Evolutionary conservation across 2,329 filamentous ascomycete genomes (phyloP), one percentile per base, ranked within the genome.

Genomic region (Botrytis porri): DNA sequence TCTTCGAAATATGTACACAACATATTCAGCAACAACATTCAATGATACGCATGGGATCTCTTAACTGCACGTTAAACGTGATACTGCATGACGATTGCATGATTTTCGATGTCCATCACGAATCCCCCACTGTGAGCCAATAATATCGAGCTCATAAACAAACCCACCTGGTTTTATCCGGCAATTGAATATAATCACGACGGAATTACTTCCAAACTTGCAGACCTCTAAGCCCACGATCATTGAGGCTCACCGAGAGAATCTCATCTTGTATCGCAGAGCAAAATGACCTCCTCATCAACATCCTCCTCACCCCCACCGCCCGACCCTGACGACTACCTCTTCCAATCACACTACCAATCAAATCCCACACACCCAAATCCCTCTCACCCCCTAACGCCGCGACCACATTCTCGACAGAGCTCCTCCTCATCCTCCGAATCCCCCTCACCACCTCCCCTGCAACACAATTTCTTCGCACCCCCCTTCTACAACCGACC

Each of bases 401-500:
- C 66, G 6, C 51, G 35, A 43, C 66, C 48, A 1, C 66, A 60
- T 29, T 32, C 66, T 18, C 37, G 48, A 2, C 66, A 12, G 9
- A 41, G 37, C 35, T 70, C 69, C 4, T 63, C 69, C 3, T 70
- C 69, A 0, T 70, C 69, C 20, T n/a, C 32, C 41, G 41, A 45
- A 29, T 41, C 54, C 0, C 45, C 32, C 16, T 79, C 79, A 0
- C 78, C 79, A 14, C 79, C 79, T 43, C 84, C 82, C 43, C 81
- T 84, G 45, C 83, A 82, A 75, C 83, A 83, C 73, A 83, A 82
- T 78, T 80, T 85, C 75, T 92, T 91, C 81, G 88, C 87, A 18
- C 96, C 96, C 39, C 96, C 96, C 25, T 98, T 98, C 85, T 99
- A 99, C 85, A 97, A 97, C 76, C 90, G 95, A 4, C 96, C 96